These are phyloP conservation scores for Cadophora malorum DNA, from an alignment of 2,329 filamentous ascomycete species.

Conservation along the genomic window DNA sequence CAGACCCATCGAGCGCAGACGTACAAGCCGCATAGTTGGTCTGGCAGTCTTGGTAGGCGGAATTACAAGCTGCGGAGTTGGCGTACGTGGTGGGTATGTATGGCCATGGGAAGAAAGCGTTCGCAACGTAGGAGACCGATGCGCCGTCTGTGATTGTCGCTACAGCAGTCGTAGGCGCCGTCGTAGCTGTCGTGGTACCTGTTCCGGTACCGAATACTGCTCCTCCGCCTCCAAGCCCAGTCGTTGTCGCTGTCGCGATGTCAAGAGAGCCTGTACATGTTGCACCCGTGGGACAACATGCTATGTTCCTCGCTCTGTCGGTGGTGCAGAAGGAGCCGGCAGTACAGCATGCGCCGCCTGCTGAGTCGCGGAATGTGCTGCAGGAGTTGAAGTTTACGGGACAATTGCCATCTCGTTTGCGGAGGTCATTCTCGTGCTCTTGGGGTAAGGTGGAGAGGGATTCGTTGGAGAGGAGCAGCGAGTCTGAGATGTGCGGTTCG, in stretches of 20 bases:
- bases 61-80: conserved; percentile 58
- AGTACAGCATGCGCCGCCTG: conserved; percentile 44
- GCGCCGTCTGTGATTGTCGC: conserved; percentile 33
- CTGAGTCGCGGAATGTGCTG: conserved; percentile 38
- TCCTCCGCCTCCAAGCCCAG: conserved; percentile 16
- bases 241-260: conserved; percentile 29
- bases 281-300: conserved; percentile 45
- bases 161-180: not conserved
- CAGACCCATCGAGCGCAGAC: conserved; percentile 50
- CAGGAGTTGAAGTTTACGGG: conserved; percentile 44
- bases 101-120: conserved; percentile 66
- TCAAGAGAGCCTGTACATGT: conserved; percentile 44
- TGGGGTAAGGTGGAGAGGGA: conserved; percentile 22
- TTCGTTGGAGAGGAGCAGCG: conserved; percentile 34
- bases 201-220: conserved; percentile 23
- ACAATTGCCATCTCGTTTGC: conserved; percentile 43
- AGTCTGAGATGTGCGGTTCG: conserved; percentile 30
- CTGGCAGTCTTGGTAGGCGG: conserved; percentile 58
- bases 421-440: conserved; percentile 32
- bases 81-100: conserved; percentile 59
- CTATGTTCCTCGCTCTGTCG: conserved; percentile 42
- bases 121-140: conserved; percentile 59
- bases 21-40: conserved; percentile 62
- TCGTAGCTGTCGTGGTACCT: conserved; percentile 29
- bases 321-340: conserved; percentile 41